These are phyloP conservation scores for Arabidopsis suecica DNA, from an alignment of 345 rosid genomes.

Conservation along the genomic window DNA sequence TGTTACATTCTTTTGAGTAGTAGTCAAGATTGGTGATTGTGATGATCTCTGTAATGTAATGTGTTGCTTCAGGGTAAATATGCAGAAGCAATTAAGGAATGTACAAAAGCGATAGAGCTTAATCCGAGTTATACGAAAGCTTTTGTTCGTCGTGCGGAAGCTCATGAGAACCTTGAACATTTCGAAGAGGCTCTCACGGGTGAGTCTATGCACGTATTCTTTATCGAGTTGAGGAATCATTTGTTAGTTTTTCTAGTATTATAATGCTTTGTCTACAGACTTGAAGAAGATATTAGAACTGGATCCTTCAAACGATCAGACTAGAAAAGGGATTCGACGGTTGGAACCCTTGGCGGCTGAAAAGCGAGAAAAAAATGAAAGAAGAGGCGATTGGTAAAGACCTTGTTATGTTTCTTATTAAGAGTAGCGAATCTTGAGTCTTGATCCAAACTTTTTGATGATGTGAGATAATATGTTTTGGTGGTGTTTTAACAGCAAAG, in stretches of 20 bases:
- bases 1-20: background rate
- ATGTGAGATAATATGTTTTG: no score
- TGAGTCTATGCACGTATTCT: constrained; percentile 37
- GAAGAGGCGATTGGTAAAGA: constrained; percentile 70
- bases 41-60: constrained; percentile 3
- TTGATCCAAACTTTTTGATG: no score
- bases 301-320: constrained; percentile 80
- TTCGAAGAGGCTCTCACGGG: constrained; percentile 90
- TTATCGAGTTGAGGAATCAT: no score
- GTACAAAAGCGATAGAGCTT: constrained; percentile 75
- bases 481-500: constrained; percentile 39
- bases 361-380: constrained; percentile 95
- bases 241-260: no score
- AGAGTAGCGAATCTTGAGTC: no score
- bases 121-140: constrained; percentile 81
- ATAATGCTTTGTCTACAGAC: constrained; percentile 47
- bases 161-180: constrained; percentile 84
- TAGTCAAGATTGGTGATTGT: background rate
- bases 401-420: background rate
- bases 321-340: constrained; percentile 62
- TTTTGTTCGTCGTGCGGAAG: constrained; percentile 77
- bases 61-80: constrained; percentile 58
- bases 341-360: constrained; percentile 89
- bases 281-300: constrained; percentile 80
- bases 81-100: constrained; percentile 81